A percentile compares a stretch with the other conserved stretches of the same genome.
These are phyloP conservation scores for Leishmania braziliensis DNA, from an alignment of 208 protist genomes.

Conservation along the genomic window DNA sequence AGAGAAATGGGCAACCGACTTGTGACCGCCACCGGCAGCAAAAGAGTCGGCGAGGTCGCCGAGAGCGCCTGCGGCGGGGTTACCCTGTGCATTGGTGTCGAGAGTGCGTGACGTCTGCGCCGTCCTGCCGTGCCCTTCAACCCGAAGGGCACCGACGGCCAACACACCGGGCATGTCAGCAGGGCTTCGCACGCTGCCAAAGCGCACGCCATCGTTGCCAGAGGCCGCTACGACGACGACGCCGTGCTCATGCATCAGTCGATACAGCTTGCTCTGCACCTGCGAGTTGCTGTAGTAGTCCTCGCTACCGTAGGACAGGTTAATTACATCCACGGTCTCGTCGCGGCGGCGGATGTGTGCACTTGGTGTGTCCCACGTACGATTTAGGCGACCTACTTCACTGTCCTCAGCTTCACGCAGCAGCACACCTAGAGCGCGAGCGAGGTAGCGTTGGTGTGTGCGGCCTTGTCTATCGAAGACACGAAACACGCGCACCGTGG, in stretches of 20 bases:
- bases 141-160: conserved; percentile 86
- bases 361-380: neutral
- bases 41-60: neutral
- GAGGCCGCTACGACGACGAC: conserved; percentile 96
- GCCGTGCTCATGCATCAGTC: conserved; percentile 79
- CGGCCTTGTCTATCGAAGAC: conserved; percentile 92
- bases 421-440: conserved; percentile 88
- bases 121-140: neutral
- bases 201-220: conserved; percentile 96
- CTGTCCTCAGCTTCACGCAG: conserved; percentile 19
- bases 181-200: conserved; percentile 96
- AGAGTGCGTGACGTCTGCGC: neutral
- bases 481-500: conserved; percentile 90
- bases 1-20: conserved; percentile 86
- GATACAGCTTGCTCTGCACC: conserved; percentile 52
- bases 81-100: neutral
- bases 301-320: conserved; percentile 96
- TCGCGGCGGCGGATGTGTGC: neutral
- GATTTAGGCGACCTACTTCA: neutral
- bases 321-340: conserved; percentile 84
- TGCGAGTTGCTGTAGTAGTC: conserved; percentile 89
- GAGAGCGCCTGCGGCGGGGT: neutral
- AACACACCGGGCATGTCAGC: conserved; percentile 95
- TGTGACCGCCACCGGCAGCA: conserved; percentile 2
- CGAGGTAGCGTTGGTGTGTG: conserved; percentile 94